Evolutionary conservation across 2,329 filamentous ascomycete species (phyloP).

Genomic region (Tolypocladium pustulatum): DNA sequence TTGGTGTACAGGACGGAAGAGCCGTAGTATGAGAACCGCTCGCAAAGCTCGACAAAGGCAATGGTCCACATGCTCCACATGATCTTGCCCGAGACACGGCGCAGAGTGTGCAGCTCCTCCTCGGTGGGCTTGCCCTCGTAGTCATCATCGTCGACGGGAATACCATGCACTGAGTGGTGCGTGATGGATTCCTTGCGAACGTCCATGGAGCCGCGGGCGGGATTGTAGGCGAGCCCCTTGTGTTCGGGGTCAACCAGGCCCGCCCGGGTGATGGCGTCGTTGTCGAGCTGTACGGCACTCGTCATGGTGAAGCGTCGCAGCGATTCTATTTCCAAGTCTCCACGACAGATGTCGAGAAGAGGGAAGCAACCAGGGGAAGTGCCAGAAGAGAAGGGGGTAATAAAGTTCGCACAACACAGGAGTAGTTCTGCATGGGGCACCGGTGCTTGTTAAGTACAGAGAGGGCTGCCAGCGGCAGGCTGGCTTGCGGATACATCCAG

Average conservation of each 20-base stretch:
- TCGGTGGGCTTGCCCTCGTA: slow-evolving; percentile 39
- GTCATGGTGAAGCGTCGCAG: slow-evolving; percentile 17
- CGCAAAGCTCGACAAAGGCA: slow-evolving; percentile 63
- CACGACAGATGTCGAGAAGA: background rate
- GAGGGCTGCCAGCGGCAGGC: background rate
- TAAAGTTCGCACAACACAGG: background rate
- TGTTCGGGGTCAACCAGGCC: slow-evolving; percentile 21
- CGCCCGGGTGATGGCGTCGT: slow-evolving; percentile 23
- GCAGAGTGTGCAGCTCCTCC: slow-evolving; percentile 51
- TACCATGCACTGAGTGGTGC: slow-evolving; percentile 5
- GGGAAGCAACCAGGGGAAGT: background rate
- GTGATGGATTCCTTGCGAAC: slow-evolving; percentile 8
- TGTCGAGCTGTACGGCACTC: slow-evolving; percentile 22
- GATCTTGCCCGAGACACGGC: slow-evolving; percentile 52
- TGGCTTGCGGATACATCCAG: background rate
- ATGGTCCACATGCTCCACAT: slow-evolving; percentile 58
- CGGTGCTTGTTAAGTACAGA: background rate
- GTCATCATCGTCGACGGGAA: slow-evolving; percentile 2
- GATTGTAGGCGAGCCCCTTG: slow-evolving; percentile 14
- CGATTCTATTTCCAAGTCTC: background rate
- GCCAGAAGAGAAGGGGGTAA: background rate
- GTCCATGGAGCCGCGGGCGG: slow-evolving; percentile 18
- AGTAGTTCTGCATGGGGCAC: background rate
- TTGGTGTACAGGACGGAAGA: slow-evolving; percentile 59
- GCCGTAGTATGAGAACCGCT: slow-evolving; percentile 71